A percentile compares a stretch with the other conserved stretches of the same genome.
Conservation (phyloP, 495 filamentous ascomycete genomes). For the Penicillium flavigenum region DNA sequence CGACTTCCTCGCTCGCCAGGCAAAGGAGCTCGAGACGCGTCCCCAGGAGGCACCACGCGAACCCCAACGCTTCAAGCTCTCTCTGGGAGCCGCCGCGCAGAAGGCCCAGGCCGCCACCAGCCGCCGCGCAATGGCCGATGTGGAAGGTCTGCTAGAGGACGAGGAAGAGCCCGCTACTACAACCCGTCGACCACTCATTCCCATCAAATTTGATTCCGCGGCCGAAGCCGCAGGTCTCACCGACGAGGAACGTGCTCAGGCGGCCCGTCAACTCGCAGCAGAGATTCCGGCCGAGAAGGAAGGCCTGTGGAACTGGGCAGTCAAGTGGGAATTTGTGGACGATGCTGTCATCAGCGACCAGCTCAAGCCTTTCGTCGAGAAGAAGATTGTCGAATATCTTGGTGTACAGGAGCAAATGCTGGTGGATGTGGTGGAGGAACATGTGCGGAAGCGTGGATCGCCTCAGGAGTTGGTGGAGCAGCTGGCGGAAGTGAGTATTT, state of each 20-base stretch:
- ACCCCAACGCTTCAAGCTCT: conserved; percentile 88
- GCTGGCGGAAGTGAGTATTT: conserved; percentile 70
- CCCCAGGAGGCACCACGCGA: conserved; percentile 57
- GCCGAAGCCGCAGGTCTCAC: conserved; percentile 67
- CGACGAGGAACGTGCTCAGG: conserved; percentile 80
- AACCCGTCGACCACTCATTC: conserved; percentile 77
- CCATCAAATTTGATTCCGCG: conserved; percentile 85
- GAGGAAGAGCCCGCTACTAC: conserved; percentile 77
- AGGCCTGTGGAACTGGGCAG: conserved; percentile 85
- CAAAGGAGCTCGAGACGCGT: conserved; percentile 70
- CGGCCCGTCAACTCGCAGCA: conserved; percentile 73
- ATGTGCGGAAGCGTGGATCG: conserved; percentile 72
- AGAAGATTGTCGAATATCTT: conserved; percentile 95
- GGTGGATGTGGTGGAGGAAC: conserved; percentile 87
- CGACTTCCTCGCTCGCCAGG: conserved; percentile 86
- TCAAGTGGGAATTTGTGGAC: conserved; percentile 95
- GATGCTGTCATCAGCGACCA: conserved; percentile 80
- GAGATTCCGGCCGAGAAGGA: conserved; percentile 88
- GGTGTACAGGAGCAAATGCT: conserved; percentile 96
- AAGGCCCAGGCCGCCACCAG: conserved; percentile 71
- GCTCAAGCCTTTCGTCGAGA: conserved; percentile 92
- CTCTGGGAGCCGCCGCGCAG: conserved; percentile 83
- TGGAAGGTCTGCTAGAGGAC: conserved; percentile 91
- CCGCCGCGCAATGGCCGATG: conserved; percentile 83
- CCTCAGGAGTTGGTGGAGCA: conserved; percentile 82